These are phyloP conservation scores for Aphanomyces cochlioides DNA, from an alignment of 352 stramenopile species.

Conservation along the genomic window DNA sequence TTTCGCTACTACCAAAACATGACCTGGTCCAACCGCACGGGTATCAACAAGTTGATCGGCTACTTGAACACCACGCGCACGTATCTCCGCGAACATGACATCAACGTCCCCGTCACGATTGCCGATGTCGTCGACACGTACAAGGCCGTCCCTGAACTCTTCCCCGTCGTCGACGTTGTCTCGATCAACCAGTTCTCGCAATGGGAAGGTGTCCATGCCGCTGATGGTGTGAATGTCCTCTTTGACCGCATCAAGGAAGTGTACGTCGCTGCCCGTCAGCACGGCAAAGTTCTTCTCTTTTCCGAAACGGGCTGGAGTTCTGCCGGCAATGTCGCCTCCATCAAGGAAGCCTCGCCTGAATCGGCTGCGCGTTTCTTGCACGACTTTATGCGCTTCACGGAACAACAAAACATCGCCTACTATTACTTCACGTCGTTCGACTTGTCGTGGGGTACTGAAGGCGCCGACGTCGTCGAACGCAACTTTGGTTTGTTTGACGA, in stretches of 20 bases:
- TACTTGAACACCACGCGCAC: conserved; percentile 62
- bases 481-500: conserved; percentile 63
- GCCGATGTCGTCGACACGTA: conserved; percentile 76
- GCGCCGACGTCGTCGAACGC: conserved; percentile 44
- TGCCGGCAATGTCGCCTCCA: conserved; percentile 34
- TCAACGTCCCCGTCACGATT: conserved; percentile 55
- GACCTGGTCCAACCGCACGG: conserved; percentile 21
- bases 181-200: conserved; percentile 81
- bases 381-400: conserved; percentile 60
- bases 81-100: conserved; percentile 41
- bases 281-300: conserved; percentile 60
- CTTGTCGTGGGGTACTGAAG: conserved; percentile 44
- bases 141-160: conserved; percentile 47
- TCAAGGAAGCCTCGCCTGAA: conserved; percentile 42
- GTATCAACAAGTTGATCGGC: conserved; percentile 16
- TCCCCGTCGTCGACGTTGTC: conserved; percentile 63
- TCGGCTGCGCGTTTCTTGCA: conserved; percentile 40
- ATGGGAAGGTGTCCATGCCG: conserved; percentile 55
- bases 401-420: conserved; percentile 50
- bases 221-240: conserved; percentile 54
- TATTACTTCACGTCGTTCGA: conserved; percentile 76
- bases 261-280: conserved; percentile 40
- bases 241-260: conserved; percentile 54
- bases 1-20: conserved; percentile 45
- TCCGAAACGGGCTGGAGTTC: conserved; percentile 71